Evolutionary conservation across 2,329 filamentous ascomycete species (phyloP).

Genomic region (Fusarium keratoplasticum): DNA sequence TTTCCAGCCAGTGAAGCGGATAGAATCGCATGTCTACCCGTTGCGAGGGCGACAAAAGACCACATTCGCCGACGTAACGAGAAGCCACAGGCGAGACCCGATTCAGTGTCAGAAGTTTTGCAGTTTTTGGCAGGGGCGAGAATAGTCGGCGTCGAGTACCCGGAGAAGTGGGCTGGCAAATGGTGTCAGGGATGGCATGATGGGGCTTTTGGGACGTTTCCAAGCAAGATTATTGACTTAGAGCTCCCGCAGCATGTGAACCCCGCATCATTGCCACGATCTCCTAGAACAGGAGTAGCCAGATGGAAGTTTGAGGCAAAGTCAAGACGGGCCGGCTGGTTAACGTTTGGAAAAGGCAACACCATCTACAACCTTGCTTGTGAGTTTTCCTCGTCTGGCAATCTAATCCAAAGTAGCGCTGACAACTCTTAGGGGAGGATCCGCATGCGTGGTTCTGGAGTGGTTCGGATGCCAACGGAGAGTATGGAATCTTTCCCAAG

Average conservation of each 20-base stretch:
- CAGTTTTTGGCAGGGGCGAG: conserved; percentile 51
- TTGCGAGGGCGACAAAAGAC: conserved; percentile 49
- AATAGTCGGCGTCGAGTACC: conserved; percentile 49
- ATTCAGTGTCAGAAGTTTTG: conserved; percentile 50
- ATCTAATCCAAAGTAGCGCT: background rate
- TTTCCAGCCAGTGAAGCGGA: conserved; percentile 15
- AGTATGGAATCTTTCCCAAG: conserved; percentile 49
- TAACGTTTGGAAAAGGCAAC: conserved; percentile 57
- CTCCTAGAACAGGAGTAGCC: conserved; percentile 42
- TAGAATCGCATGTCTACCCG: conserved; percentile 45
- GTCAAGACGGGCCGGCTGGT: conserved; percentile 24
- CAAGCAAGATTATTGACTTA: conserved; percentile 43
- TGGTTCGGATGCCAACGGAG: conserved; percentile 50
- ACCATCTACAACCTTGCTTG: conserved; percentile 61
- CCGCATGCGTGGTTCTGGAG: conserved; percentile 52
- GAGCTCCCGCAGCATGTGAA: conserved; percentile 41
- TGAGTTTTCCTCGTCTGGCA: conserved; percentile 11
- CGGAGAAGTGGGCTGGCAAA: conserved; percentile 50
- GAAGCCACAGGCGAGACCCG: conserved; percentile 49
- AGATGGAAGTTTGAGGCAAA: conserved; percentile 49
- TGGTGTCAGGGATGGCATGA: conserved; percentile 52
- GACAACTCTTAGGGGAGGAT: conserved; percentile 26
- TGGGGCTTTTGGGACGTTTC: conserved; percentile 32
- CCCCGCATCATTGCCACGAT: conserved; percentile 19
- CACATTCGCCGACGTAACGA: conserved; percentile 52